A percentile compares a stretch with the other conserved stretches of the same genome.
Evolutionary conservation across 129 eudicot species (phyloP).

Genomic region (Mikania micrantha): DNA sequence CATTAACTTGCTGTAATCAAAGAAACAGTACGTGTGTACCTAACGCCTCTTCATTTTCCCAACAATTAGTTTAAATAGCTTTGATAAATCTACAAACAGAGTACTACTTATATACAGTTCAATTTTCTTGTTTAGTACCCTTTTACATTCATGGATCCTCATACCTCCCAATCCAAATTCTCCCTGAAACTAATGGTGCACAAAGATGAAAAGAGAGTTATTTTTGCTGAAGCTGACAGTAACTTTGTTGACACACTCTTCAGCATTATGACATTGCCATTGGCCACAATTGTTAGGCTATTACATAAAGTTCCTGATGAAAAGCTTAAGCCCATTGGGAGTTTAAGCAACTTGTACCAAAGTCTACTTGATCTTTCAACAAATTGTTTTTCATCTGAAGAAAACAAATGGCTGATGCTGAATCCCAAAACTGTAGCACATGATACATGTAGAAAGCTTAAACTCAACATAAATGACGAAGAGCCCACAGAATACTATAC

Average conservation of each 20-base stretch:
- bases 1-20: no score
- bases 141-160: conserved; percentile 4
- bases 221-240: conserved; percentile 23
- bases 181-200: conserved; percentile 14
- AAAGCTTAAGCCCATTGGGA: no score
- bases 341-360: no score
- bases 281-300: conserved; percentile 29
- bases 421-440: no score
- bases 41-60: no score
- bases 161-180: not conserved
- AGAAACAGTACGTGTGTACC: no score
- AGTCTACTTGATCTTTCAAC: no score
- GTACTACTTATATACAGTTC: not conserved
- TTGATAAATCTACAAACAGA: not conserved
- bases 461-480: conserved; percentile 14
- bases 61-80: not conserved
- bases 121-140: not conserved
- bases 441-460: no score
- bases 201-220: conserved; percentile 6
- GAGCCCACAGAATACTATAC: not conserved
- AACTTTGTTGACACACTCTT: conserved; percentile 33
- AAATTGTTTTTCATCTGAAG: no score
- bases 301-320: no score
- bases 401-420: no score
- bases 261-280: conserved; percentile 39